phyloP scores from a whole-genome alignment of 2,329 filamentous ascomycete species.

The Sporothrix protearum region DNA sequence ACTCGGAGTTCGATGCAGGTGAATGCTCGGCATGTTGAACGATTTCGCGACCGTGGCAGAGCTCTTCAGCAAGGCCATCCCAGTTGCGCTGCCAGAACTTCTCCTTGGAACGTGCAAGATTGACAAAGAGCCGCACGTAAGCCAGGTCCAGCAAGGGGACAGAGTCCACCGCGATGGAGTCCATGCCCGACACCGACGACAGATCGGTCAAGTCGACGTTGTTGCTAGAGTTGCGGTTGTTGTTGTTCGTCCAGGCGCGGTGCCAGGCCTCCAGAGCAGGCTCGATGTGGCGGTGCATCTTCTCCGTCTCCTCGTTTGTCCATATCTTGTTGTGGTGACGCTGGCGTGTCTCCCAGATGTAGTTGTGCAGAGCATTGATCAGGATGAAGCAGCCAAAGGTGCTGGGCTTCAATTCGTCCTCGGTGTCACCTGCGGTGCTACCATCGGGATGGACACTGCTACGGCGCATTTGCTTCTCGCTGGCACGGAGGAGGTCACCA shows the following conservation, averaged over 20 bases:
- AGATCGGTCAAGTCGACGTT: background rate
- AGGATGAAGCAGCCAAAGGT: slow-evolving; percentile 88
- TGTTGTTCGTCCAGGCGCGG: slow-evolving; percentile 82
- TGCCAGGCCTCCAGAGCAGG: slow-evolving; percentile 94
- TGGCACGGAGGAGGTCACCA: slow-evolving; percentile 74
- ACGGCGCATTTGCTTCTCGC: slow-evolving; percentile 48
- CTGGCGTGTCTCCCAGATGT: slow-evolving; percentile 96
- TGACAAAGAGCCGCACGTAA: slow-evolving; percentile 88
- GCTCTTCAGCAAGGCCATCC: slow-evolving; percentile 83
- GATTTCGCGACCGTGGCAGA: slow-evolving; percentile 73
- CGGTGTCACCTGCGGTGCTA: slow-evolving; percentile 46
- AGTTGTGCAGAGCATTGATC: slow-evolving; percentile 94
- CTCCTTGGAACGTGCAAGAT: slow-evolving; percentile 87
- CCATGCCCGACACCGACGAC: slow-evolving; percentile 62
- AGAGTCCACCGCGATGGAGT: slow-evolving; percentile 82
- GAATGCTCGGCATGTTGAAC: slow-evolving; percentile 67
- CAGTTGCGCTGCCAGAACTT: slow-evolving; percentile 93
- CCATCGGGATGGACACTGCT: slow-evolving; percentile 50
- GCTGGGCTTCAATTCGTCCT: slow-evolving; percentile 71
- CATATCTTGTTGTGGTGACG: slow-evolving; percentile 82
- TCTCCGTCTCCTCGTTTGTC: slow-evolving; percentile 89
- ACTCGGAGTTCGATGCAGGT: slow-evolving; percentile 49
- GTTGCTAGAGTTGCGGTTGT: slow-evolving; percentile 79
- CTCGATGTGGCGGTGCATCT: slow-evolving; percentile 93
- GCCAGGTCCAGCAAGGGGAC: slow-evolving; percentile 89